Evolutionary conservation across 169 alveolate species (phyloP).

Genomic region (Cryptosporidium parvum): DNA sequence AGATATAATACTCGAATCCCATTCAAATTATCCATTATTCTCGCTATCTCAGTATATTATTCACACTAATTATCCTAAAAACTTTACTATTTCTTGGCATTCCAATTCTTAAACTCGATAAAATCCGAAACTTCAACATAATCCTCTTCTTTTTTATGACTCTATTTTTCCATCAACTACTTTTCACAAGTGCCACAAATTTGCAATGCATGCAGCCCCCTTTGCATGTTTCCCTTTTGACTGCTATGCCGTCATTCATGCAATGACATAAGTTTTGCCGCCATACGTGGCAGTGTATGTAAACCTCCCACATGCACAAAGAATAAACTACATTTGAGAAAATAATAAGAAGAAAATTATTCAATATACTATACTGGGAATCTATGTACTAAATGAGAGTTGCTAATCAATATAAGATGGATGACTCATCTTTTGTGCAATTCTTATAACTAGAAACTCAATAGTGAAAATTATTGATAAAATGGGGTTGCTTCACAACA

Average conservation of each 20-base stretch:
- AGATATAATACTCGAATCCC: slow-evolving; percentile 56
- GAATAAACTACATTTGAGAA: neutral
- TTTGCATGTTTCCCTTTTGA: neutral
- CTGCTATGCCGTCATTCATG: slow-evolving; percentile 11
- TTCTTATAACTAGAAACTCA: neutral
- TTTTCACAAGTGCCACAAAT: neutral
- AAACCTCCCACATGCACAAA: slow-evolving; percentile 16
- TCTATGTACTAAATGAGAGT: neutral
- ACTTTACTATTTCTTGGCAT: neutral
- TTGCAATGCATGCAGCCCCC: neutral
- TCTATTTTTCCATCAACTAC: neutral
- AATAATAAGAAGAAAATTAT: neutral
- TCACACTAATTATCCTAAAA: neutral
- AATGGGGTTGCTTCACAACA: slow-evolving; percentile 6
- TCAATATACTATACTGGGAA: slow-evolving; percentile 17
- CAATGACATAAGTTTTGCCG: slow-evolving; percentile 27
- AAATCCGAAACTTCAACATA: neutral
- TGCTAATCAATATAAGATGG: neutral
- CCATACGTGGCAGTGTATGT: slow-evolving; percentile 59
- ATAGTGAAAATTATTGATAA: slow-evolving; percentile 27
- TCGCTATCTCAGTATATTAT: neutral
- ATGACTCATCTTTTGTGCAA: neutral
- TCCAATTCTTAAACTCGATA: neutral
- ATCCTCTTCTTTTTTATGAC: neutral
- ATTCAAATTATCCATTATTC: slow-evolving; percentile 13